A percentile compares a stretch with the other conserved stretches of the same genome.
Conservation (phyloP, 2,329 filamentous ascomycete genomes). For the Trichoderma afroharzianum region DNA sequence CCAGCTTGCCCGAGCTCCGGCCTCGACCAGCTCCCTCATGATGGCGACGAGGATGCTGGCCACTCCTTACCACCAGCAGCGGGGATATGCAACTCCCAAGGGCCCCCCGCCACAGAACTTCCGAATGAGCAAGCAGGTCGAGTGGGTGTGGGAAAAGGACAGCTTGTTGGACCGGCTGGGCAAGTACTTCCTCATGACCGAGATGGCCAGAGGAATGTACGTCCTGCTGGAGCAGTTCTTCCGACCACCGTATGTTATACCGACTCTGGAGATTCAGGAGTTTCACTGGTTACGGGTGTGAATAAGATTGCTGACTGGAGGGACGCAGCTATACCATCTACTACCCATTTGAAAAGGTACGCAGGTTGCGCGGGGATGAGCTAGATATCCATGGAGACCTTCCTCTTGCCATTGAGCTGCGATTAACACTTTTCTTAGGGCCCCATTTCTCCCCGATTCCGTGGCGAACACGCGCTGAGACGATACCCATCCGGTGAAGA, state of each 20-base stretch:
- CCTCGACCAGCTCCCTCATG: conserved; percentile 22
- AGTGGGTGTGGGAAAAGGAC: conserved; percentile 80
- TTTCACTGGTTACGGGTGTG: not conserved
- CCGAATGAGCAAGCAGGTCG: conserved; percentile 66
- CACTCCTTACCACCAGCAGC: conserved; percentile 27
- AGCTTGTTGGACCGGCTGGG: conserved; percentile 76
- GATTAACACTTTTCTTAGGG: conserved; percentile 49
- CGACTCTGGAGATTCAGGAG: not conserved
- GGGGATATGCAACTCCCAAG: conserved; percentile 62
- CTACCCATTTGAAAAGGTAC: conserved; percentile 94
- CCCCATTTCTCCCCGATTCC: conserved; percentile 95
- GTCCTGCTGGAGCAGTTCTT: conserved; percentile 97
- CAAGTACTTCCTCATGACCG: conserved; percentile 91
- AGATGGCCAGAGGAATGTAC: conserved; percentile 98
- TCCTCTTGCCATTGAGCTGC: not conserved
- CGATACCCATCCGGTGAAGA: conserved; percentile 97
- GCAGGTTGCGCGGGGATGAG: conserved; percentile 14
- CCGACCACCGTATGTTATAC: conserved; percentile 78
- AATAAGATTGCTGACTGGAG: conserved; percentile 5
- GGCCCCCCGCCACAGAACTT: conserved; percentile 79
- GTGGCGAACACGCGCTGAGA: conserved; percentile 93
- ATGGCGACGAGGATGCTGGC: conserved; percentile 17
- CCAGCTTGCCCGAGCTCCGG: conserved; percentile 30
- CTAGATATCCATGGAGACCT: not conserved
- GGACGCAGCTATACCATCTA: conserved; percentile 85